A percentile compares a stretch with the other conserved stretches of the same genome.
Conservation (phyloP, 176 grass and related monocot genomes). For the Pontederia crassipes region DNA sequence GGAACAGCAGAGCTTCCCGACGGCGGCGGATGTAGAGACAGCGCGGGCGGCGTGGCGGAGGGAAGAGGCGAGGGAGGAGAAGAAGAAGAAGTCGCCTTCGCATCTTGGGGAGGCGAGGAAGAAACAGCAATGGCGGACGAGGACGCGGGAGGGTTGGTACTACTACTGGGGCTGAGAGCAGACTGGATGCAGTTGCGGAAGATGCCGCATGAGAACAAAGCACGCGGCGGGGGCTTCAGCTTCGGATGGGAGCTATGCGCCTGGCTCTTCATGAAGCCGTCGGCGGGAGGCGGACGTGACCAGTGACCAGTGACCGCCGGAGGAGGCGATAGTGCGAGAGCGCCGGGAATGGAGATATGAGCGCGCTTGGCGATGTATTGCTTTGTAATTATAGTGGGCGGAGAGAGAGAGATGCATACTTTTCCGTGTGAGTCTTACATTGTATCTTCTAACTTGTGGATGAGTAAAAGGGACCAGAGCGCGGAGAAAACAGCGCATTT, state of each 20-base stretch:
- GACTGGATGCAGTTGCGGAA: constrained; percentile 74
- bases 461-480: too few relatives aligned
- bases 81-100: not conserved
- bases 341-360: too few relatives aligned
- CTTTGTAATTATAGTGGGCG: too few relatives aligned
- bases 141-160: not conserved
- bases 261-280: not conserved
- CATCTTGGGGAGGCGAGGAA: constrained; percentile 8
- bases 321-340: too few relatives aligned
- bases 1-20: constrained; percentile 3
- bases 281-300: too few relatives aligned
- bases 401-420: too few relatives aligned
- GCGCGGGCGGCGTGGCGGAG: not conserved
- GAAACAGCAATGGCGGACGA: not conserved
- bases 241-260: constrained; percentile 16
- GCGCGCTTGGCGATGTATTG: too few relatives aligned
- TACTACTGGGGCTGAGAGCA: constrained; percentile 35
- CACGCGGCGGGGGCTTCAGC: constrained; percentile 58
- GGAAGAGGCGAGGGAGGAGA: constrained; percentile 1
- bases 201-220: constrained; percentile 71
- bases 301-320: too few relatives aligned
- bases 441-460: too few relatives aligned
- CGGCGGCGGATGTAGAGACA: constrained; percentile 2
- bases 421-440: too few relatives aligned
- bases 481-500: too few relatives aligned